Base-by-base conservation (phyloP, 768 basidiomycete species). In the Piloderma croceum region DNA sequence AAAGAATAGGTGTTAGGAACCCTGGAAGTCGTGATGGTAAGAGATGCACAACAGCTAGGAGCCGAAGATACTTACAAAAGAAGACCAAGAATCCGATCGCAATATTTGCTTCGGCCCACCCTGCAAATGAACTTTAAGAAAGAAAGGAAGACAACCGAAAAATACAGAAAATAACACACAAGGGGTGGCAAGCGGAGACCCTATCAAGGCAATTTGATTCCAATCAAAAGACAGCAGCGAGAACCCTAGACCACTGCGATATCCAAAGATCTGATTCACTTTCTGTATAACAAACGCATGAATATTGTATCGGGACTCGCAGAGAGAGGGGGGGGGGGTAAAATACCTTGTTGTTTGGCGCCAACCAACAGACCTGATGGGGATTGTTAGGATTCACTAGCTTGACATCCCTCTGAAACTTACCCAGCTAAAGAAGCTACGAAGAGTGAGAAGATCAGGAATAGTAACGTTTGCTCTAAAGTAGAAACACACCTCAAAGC, bases 61-160 rank as follows among this genome's bases (percentile, higher is more conserved):
- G 25, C 57, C 47, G 39, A 48, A 45, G 31, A 20, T 39, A 54
- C 67, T 54, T 41, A 76, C 79, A 88, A 55, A 79, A 81, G 55
- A 87, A 76, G 48, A 81, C 58, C 32, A 80, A 59, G 50, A 86
- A 79, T 7, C 80, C 76, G 24, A 65, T 60, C 40, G 75, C 66
- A 21, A 86, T 67, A 56, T 86, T 86, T 4, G 79, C 83, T 53
- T 82, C 76, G 3, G 82, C 81, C 83, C 83, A 86, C 82, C 83
- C 85, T 54, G 56, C 25, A n/a, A n/a, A n/a, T n/a, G 20, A 42
- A 33, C 18, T n/a, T 11, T n/a, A 5, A 33, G n/a, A 32, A 45
- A 18, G 19, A 24, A 24, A 29, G 19, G 38, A 27, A 17, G 31
- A 23, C 11, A 29, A 13, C 13, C 13, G 17, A 5, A 17, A 35